Evolutionary conservation across 2,329 filamentous ascomycete species (phyloP).

Genomic region (Monosporascus sp.): DNA sequence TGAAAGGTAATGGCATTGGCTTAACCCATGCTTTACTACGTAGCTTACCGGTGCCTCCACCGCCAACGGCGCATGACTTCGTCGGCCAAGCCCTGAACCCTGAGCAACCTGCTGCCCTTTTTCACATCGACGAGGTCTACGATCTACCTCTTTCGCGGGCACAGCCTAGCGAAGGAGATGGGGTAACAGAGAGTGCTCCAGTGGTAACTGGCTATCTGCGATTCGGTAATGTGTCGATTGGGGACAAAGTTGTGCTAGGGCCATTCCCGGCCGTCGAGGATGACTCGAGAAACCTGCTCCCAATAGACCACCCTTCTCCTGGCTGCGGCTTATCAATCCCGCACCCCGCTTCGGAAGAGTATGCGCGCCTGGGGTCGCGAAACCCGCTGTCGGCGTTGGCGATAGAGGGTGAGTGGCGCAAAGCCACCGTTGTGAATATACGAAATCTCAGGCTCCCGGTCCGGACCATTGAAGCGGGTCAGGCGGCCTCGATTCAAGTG

Average conservation of each 20-base stretch:
- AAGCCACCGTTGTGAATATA: constrained; percentile 76
- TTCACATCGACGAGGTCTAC: constrained; percentile 90
- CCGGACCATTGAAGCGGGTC: constrained; percentile 66
- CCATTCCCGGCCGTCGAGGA: constrained; percentile 63
- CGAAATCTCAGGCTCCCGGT: constrained; percentile 85
- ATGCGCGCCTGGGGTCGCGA: constrained; percentile 47
- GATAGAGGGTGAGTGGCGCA: constrained; percentile 68
- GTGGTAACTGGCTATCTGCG: constrained; percentile 81
- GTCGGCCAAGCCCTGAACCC: constrained; percentile 52
- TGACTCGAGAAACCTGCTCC: constrained; percentile 33
- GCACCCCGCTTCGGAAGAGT: constrained; percentile 49
- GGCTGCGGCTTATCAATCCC: constrained; percentile 47
- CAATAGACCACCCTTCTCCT: constrained; percentile 42
- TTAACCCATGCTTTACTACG: constrained; percentile 77
- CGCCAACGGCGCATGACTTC: constrained; percentile 48
- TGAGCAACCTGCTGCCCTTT: constrained; percentile 60
- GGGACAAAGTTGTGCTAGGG: constrained; percentile 72
- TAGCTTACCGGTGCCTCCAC: constrained; percentile 63
- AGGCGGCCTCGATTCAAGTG: constrained; percentile 86
- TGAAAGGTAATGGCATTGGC: constrained; percentile 77
- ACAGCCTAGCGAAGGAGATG: constrained; percentile 27
- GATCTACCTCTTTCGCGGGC: constrained; percentile 62
- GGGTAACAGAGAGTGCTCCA: constrained; percentile 27
- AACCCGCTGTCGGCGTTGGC: constrained; percentile 47
- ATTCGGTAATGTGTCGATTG: constrained; percentile 72